Conservation (phyloP, 345 rosid species). For the Barbarea vulgaris region DNA sequence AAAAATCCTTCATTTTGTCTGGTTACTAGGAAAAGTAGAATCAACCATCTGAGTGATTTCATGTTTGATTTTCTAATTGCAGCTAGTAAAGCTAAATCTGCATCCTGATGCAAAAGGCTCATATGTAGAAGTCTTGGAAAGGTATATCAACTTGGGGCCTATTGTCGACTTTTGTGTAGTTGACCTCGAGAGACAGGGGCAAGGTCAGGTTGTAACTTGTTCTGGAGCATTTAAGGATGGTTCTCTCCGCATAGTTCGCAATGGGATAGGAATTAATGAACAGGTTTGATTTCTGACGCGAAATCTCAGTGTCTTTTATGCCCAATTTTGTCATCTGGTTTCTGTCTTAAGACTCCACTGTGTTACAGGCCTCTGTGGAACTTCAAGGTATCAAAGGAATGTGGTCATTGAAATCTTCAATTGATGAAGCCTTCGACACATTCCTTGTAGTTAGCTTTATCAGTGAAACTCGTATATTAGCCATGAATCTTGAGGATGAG, state of each 20-base stretch:
- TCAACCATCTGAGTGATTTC: constrained; percentile 4
- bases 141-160: constrained; percentile 94
- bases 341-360: constrained; percentile 14
- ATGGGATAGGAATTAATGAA: constrained; percentile 98
- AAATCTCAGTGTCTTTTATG: neutral
- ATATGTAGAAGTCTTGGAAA: constrained; percentile 92
- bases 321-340: constrained; percentile 9
- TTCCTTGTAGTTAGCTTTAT: constrained; percentile 97
- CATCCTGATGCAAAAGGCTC: constrained; percentile 98
- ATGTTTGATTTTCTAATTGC: constrained; percentile 41
- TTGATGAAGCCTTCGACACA: constrained; percentile 92
- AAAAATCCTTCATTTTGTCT: neutral
- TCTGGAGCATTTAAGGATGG: constrained; percentile 99
- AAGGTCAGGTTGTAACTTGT: constrained; percentile 99
- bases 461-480: constrained; percentile 92
- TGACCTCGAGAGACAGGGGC: constrained; percentile 99
- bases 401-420: constrained; percentile 98
- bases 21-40: neutral
- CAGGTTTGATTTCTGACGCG: constrained; percentile 55
- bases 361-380: constrained; percentile 90
- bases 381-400: constrained; percentile 99
- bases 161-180: constrained; percentile 96
- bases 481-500: constrained; percentile 98
- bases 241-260: constrained; percentile 94
- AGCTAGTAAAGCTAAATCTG: constrained; percentile 89